Evolutionary conservation across 306 rosid genomes (phyloP).

Genomic region (Neltuma alba): DNA sequence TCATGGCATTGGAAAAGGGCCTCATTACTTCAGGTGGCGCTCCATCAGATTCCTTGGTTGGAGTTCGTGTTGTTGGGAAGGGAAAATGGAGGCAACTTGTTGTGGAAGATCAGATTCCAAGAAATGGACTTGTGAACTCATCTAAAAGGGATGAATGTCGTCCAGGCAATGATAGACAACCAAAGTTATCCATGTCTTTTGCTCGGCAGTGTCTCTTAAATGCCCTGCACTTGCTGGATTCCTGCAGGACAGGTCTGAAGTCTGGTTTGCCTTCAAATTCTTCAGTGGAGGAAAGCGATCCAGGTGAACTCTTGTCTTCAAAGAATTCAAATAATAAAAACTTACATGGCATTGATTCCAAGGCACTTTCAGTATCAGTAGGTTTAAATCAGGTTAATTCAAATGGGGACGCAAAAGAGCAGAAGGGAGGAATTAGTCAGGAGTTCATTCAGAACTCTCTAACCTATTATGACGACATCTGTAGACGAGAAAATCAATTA

Average conservation of each 20-base stretch:
- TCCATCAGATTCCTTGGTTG: conserved; percentile 58
- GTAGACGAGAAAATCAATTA: conserved; percentile 70
- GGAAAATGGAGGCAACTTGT: conserved; percentile 98
- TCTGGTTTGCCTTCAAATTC: conserved; percentile 68
- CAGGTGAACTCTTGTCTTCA: conserved; percentile 58
- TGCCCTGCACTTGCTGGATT: conserved; percentile 70
- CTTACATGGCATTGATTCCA: conserved; percentile 61
- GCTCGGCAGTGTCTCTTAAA: conserved; percentile 82
- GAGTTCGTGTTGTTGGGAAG: conserved; percentile 72
- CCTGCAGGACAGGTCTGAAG: conserved; percentile 49
- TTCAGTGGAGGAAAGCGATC: conserved; percentile 66
- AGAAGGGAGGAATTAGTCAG: conserved; percentile 76
- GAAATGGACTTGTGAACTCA: conserved; percentile 50
- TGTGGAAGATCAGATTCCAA: conserved; percentile 60
- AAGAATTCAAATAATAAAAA: conserved; percentile 66
- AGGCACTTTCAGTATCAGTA: conserved; percentile 55
- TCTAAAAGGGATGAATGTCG: conserved; percentile 48
- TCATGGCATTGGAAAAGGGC: conserved; percentile 91
- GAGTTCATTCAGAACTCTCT: conserved; percentile 90
- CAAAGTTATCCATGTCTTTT: conserved; percentile 76
- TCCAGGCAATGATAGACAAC: conserved; percentile 63
- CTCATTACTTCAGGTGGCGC: conserved; percentile 47
- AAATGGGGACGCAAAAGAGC: conserved; percentile 89
- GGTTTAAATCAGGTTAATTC: conserved; percentile 66
- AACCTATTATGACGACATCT: conserved; percentile 64